phyloP scores from a whole-genome alignment of 371 early-diverging fungal species.

The Rhizomucor pusillus region DNA sequence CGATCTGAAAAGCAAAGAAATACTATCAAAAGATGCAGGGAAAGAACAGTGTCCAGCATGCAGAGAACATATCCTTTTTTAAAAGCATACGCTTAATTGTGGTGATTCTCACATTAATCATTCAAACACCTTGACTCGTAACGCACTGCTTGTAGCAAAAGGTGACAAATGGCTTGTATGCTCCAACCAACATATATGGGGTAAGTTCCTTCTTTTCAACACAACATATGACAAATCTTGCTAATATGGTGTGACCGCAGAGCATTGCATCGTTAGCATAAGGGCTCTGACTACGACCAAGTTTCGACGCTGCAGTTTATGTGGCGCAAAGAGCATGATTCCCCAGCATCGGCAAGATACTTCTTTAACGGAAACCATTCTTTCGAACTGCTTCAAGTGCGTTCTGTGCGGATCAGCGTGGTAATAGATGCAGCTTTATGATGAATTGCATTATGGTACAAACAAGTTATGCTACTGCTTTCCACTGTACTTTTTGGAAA shows the following conservation, averaged over 20 bases:
- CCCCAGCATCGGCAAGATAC: not conserved
- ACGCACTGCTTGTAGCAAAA: not conserved
- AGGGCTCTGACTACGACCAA: not conserved
- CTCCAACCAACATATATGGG: constrained; percentile 4
- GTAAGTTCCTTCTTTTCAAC: not conserved
- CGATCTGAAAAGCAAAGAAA: not conserved
- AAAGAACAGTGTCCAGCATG: constrained; percentile 5
- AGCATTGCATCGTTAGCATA: not conserved
- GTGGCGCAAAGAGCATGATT: constrained; percentile 4
- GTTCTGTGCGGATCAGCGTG: constrained; percentile 1
- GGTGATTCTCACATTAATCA: too few relatives aligned
- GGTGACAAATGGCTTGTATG: not conserved
- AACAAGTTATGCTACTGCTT: constrained; percentile 11
- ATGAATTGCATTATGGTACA: not conserved
- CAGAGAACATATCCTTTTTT: constrained; percentile 1
- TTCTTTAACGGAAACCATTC: constrained; percentile 1
- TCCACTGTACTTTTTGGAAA: constrained; percentile 39
- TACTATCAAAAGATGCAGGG: not conserved
- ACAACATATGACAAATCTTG: not conserved
- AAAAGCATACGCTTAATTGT: too few relatives aligned
- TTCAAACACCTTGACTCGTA: not conserved
- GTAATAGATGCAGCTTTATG: not conserved
- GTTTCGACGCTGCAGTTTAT: not conserved
- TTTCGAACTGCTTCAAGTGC: constrained; percentile 4
- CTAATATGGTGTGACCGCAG: not conserved